phyloP scores from a whole-genome alignment of 768 basidiomycete species.

The Phylloporus sp. region DNA sequence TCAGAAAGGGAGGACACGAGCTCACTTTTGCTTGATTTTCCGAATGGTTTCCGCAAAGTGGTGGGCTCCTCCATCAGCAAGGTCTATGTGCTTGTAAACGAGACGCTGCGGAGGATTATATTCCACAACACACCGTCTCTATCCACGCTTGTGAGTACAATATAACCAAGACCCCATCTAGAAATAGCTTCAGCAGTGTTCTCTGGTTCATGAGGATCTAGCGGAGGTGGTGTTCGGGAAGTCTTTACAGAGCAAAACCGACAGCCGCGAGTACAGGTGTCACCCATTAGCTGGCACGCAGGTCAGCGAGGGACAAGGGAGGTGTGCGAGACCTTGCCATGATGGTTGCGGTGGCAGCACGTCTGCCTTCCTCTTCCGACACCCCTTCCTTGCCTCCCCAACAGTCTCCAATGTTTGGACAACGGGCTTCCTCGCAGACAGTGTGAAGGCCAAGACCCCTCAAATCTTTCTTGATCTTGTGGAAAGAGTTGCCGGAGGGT shows the following conservation, averaged over 20 bases:
- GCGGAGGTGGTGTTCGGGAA: constrained; percentile 77
- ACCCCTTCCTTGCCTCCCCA: constrained; percentile 84
- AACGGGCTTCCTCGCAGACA: constrained; percentile 97
- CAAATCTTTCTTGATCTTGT: constrained; percentile 92
- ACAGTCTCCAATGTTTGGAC: constrained; percentile 99
- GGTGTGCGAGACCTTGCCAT: constrained; percentile 58
- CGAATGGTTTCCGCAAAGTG: constrained; percentile 95
- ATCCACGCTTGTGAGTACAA: constrained; percentile 95
- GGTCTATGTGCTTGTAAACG: constrained; percentile 49
- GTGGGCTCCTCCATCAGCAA: constrained; percentile 84
- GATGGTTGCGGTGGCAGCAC: constrained; percentile 93
- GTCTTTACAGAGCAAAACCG: constrained; percentile 98
- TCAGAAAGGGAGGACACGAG: constrained; percentile 17
- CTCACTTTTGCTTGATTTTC: constrained; percentile 89
- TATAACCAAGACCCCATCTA: constrained; percentile 97
- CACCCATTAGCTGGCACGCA: constrained; percentile 83
- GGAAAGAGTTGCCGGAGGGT: constrained; percentile 84
- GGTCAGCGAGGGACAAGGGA: constrained; percentile 6
- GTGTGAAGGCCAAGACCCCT: constrained; percentile 90
- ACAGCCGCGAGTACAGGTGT: constrained; percentile 97
- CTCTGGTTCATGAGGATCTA: constrained; percentile 97
- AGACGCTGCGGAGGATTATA: not conserved
- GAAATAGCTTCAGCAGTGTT: constrained; percentile 97
- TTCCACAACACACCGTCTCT: constrained; percentile 70
- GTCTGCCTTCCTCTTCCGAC: constrained; percentile 68